A percentile compares a stretch with the other conserved stretches of the same genome.
Conservation (phyloP, 106 monocot genomes). For the Dendrobium officinale region DNA sequence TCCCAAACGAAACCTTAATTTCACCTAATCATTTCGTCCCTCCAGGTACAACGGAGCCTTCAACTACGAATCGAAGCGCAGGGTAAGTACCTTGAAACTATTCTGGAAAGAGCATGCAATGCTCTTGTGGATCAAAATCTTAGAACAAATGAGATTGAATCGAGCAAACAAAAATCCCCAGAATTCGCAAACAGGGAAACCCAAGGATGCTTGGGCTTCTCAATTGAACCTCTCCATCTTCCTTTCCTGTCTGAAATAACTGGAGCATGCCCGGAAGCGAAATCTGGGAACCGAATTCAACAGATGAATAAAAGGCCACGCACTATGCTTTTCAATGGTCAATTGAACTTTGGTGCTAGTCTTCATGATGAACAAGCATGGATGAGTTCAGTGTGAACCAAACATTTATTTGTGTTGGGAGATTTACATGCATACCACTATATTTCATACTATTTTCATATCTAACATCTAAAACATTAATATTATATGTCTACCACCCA, state of each 20-base stretch:
- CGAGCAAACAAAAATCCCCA: not conserved
- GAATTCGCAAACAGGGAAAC: conserved; percentile 15
- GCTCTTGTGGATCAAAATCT: conserved; percentile 14
- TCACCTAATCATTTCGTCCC: not conserved
- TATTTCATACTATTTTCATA: not conserved
- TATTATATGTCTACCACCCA: too few species aligned
- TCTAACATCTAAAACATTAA: not conserved
- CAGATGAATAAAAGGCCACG: conserved; percentile 19
- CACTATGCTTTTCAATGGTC: conserved; percentile 2
- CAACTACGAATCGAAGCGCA: conserved; percentile 47
- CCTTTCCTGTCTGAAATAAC: conserved; percentile 14
- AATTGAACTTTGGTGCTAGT: not conserved
- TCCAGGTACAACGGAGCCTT: conserved; percentile 53
- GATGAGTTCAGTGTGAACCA: conserved; percentile 2
- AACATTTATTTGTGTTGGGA: too few species aligned
- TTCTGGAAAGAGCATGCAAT: conserved; percentile 41
- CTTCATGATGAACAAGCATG: not conserved
- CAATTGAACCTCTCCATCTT: conserved; percentile 7
- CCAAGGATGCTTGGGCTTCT: conserved; percentile 11
- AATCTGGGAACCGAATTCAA: conserved; percentile 2
- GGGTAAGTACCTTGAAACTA: conserved; percentile 43
- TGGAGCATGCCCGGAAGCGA: not conserved
- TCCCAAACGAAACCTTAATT: too few species aligned
- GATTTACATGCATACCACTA: not conserved
- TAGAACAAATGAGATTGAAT: conserved; percentile 1